Evolutionary conservation across 345 rosid genomes (phyloP), one percentile per base, ranked within the genome.

Genomic region (Gossypium arboreum): DNA sequence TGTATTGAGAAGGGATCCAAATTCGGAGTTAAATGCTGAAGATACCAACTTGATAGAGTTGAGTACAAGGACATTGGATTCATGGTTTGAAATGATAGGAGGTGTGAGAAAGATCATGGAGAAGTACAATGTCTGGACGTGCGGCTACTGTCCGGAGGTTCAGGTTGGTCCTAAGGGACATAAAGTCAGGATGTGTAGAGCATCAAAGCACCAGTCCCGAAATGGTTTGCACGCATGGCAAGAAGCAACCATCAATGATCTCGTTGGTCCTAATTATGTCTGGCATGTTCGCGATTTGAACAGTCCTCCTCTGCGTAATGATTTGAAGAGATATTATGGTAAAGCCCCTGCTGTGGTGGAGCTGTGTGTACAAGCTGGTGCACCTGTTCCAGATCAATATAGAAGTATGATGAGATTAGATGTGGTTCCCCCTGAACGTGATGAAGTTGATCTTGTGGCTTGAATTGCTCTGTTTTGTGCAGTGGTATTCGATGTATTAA

Each of bases 121-220:
- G 72, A 83, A 81, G 73, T 91, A 91, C 78, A 82, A 65, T 45
- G 97, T 89, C 77, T 86, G 91, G 87, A 90, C 94, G 2, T 94
- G 94, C 56, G 97, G 94, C 43, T 91, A 87, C 52, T 91, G 97
- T 76, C 88, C 92, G 22, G 91, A 91, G 89, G 88, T 92, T 79
- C 97, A 94, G 82, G 97, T 94, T 10, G 94, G 98, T 71, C 97
- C 97, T 3, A 91, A 85, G 85, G 98, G 97, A 68, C 97, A 89
- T 78, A 94, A 91, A 79, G 94, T 92, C 16, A 88, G 90, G 83
- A 85, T 87, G 86, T 92, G 98, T 85, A 89, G 80, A 87, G 92
- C 94, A 8, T 87, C 91, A 0, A 88, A 88, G 81, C 98, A 92
- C 79, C 94, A 89, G 83, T 77, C 89, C 77, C 87, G 97, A 43